Base-by-base conservation (phyloP, 805 yeast species). In the Brettanomyces anomalus region DNA sequence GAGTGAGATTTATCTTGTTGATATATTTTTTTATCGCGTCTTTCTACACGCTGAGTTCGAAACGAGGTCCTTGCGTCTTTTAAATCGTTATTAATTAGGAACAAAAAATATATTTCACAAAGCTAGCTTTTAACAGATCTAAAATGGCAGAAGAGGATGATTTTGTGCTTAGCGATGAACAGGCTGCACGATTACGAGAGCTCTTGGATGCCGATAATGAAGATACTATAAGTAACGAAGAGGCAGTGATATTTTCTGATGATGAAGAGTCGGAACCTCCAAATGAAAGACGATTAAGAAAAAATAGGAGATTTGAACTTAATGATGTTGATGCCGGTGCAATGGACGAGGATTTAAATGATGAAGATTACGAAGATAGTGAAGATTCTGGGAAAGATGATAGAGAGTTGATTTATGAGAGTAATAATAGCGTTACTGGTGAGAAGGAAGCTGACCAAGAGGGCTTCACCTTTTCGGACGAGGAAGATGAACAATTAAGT, bases 221-320 rank as follows among this genome's bases (percentile, higher is more conserved):
- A 24, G 28, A 24, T 24, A 24, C 28, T 24, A 24, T 24, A 11
- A 52, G 58, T 7, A 58, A 66, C 18, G 65, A 62, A n/a, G 66
- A 60, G 28, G 70, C 68, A 2, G 49, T 71, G 35, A 46, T 45
- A 11, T 55, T 53, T 35, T 51, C 57, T 4, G 55, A 50, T 32
- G 55, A 52, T 21, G 45, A 41, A 14, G 34, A 28, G 13, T 51
- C 42, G 21, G 52, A 46, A 26, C 50, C 47, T 32, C 49, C 33
- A 40, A 51, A 44, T 5, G 49, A 39, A 15, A 51, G 41, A 16
- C 32, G 40, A 30, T 44, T 42, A 13, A 50, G 49, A 20, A 53
- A 48, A 32, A 45, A 45, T 34, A 49, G 41, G 19, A 45, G 43
- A 20, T 50, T 45, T 20, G 51, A 43, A 7, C 28, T 17, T 3